A percentile compares a stretch with the other conserved stretches of the same genome.
Conservation (phyloP, 164 flowering plant species). For the Aristolochia californica region DNA sequence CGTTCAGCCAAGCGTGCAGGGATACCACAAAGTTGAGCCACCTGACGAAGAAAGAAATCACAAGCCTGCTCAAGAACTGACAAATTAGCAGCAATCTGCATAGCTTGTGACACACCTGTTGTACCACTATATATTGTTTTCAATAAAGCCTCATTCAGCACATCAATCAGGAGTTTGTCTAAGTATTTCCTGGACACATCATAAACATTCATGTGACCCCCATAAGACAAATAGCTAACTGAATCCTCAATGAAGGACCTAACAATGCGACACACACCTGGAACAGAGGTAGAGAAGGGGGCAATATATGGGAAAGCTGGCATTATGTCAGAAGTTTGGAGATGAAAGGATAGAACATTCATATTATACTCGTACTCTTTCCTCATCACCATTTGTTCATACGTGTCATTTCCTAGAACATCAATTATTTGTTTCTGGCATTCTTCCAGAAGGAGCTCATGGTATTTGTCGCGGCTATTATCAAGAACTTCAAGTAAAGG, state of each 20-base stretch:
- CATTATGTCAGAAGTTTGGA: slow-evolving; percentile 66
- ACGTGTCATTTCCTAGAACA: slow-evolving; percentile 49
- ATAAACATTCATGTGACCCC: slow-evolving; percentile 41
- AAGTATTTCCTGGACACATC: slow-evolving; percentile 59
- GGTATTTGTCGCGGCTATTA: slow-evolving; percentile 63
- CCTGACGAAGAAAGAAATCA: slow-evolving; percentile 64
- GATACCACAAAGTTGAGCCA: slow-evolving; percentile 74
- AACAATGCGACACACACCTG: slow-evolving; percentile 69
- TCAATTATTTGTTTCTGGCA: slow-evolving; percentile 56
- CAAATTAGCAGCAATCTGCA: slow-evolving; percentile 87
- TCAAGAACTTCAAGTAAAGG: slow-evolving; percentile 59
- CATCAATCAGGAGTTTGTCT: slow-evolving; percentile 81
- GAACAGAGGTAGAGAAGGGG: slow-evolving; percentile 86
- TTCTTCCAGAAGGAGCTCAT: slow-evolving; percentile 72
- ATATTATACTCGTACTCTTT: slow-evolving; percentile 71
- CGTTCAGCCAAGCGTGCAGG: slow-evolving; percentile 51
- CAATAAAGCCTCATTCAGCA: slow-evolving; percentile 61
- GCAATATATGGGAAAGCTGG: slow-evolving; percentile 88
- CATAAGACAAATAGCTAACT: slow-evolving; percentile 68
- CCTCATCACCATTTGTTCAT: slow-evolving; percentile 70
- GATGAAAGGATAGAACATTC: slow-evolving; percentile 55
- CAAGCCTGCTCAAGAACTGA: slow-evolving; percentile 72
- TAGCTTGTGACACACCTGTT: slow-evolving; percentile 68
- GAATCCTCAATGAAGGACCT: slow-evolving; percentile 78
- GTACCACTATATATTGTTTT: slow-evolving; percentile 33